A percentile compares a stretch with the other conserved stretches of the same genome.
Conservation (phyloP, 805 yeast genomes). For the Schizosaccharomyces pombe region DNA sequence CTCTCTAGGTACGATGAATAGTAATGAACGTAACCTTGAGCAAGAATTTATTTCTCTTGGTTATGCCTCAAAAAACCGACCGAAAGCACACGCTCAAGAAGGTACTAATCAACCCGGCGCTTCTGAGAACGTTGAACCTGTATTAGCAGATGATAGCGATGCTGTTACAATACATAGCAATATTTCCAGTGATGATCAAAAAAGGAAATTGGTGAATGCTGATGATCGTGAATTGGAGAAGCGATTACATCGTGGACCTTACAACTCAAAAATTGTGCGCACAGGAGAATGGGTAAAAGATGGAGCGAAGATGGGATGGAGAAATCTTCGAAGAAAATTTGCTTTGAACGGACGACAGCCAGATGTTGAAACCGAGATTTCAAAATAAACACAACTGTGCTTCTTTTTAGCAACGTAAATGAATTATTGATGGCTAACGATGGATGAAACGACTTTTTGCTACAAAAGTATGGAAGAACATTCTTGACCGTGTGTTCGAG, state of each 20-base stretch:
- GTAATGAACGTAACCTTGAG: not conserved
- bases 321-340: not conserved
- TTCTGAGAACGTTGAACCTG: not conserved
- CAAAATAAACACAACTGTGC: not conserved
- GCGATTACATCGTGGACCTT: conserved; percentile 1
- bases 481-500: too few relatives aligned
- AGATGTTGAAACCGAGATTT: conserved; percentile 2
- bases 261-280: not conserved
- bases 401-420: too few relatives aligned
- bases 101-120: not conserved
- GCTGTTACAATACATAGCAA: not conserved
- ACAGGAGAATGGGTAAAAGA: conserved; percentile 1
- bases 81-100: not conserved
- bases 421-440: too few relatives aligned
- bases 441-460: too few relatives aligned
- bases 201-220: not conserved
- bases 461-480: too few relatives aligned
- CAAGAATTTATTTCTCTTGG: not conserved
- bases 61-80: not conserved
- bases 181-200: not conserved
- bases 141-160: not conserved
- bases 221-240: not conserved
- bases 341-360: not conserved
- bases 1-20: too few relatives aligned
- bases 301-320: not conserved